Evolutionary conservation across 805 yeast genomes (phyloP).

Genomic region (Blastobotrys mokoenaii): DNA sequence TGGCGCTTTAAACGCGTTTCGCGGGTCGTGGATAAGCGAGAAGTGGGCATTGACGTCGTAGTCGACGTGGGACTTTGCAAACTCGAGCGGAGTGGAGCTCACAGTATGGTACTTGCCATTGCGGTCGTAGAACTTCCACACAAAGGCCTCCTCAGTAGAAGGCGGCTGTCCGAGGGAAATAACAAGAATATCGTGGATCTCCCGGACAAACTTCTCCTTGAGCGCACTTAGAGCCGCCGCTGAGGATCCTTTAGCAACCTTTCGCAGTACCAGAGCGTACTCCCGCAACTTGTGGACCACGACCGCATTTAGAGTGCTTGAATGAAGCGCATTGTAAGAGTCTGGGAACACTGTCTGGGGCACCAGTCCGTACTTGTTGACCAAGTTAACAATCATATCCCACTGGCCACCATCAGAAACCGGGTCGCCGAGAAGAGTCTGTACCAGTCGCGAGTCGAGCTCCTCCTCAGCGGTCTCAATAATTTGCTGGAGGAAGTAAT

Average conservation of each 20-base stretch:
- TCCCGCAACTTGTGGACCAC: slow-evolving; percentile 63
- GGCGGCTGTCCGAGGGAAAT: slow-evolving; percentile 76
- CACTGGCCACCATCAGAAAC: slow-evolving; percentile 83
- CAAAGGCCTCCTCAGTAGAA: slow-evolving; percentile 53
- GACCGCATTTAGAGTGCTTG: slow-evolving; percentile 46
- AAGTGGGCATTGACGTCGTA: slow-evolving; percentile 45
- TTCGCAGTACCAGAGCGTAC: slow-evolving; percentile 63
- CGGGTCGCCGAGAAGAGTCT: slow-evolving; percentile 56
- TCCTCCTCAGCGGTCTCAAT: slow-evolving; percentile 59
- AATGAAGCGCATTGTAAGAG: slow-evolving; percentile 43
- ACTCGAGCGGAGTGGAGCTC: slow-evolving; percentile 56
- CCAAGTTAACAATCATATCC: slow-evolving; percentile 69
- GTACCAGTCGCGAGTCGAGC: slow-evolving; percentile 63
- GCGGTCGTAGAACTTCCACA: slow-evolving; percentile 71
- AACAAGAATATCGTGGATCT: slow-evolving; percentile 56
- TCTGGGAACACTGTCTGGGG: slow-evolving; percentile 76
- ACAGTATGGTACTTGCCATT: slow-evolving; percentile 46
- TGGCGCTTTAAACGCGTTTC: slow-evolving; percentile 57
- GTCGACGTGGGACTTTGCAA: slow-evolving; percentile 47
- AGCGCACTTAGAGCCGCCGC: slow-evolving; percentile 26
- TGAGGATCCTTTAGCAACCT: slow-evolving; percentile 36
- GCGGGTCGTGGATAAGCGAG: slow-evolving; percentile 74
- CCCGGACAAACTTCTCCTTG: slow-evolving; percentile 44
- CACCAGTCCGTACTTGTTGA: slow-evolving; percentile 73
- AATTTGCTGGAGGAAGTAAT: slow-evolving; percentile 69